Conservation (phyloP, 805 yeast genomes). For the Monosporozyma servazzii region DNA sequence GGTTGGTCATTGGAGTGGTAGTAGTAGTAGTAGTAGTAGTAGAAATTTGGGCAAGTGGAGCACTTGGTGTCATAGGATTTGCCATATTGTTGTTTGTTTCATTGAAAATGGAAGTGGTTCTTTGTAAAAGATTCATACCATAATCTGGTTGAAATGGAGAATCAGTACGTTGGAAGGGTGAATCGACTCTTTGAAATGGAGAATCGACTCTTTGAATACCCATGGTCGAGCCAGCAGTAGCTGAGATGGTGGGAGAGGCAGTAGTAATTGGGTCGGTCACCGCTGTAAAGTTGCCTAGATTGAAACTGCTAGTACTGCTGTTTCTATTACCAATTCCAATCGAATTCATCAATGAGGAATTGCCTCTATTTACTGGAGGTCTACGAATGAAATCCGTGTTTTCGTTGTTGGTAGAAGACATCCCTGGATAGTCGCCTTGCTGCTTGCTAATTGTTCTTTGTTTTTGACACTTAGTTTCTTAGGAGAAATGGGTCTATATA, state of each 20-base stretch:
- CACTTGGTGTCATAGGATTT: not conserved
- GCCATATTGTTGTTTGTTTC: not conserved
- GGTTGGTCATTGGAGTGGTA: not conserved
- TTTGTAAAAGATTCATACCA: not conserved
- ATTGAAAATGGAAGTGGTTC: constrained; percentile 2
- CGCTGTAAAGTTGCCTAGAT: not conserved
- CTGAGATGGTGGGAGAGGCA: not conserved
- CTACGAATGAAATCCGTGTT: constrained; percentile 1
- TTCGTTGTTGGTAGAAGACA: not conserved
- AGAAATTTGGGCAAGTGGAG: not conserved
- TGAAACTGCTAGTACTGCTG: not conserved
- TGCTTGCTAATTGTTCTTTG: not conserved
- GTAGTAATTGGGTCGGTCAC: not conserved
- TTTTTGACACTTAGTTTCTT: not conserved
- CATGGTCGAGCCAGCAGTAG: not conserved
- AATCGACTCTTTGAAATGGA: not conserved
- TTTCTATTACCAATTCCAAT: constrained; percentile 15
- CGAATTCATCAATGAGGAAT: constrained; percentile 20
- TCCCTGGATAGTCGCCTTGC: not conserved
- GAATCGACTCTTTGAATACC: not conserved
- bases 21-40: not conserved
- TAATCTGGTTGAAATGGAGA: not conserved
- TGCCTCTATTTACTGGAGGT: constrained; percentile 6
- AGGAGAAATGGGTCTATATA: not conserved
- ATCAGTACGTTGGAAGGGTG: not conserved